A percentile compares a stretch with the other conserved stretches of the same genome.
Evolutionary conservation across 2,329 filamentous ascomycete genomes (phyloP).

Genomic region (Capronia coronata): DNA sequence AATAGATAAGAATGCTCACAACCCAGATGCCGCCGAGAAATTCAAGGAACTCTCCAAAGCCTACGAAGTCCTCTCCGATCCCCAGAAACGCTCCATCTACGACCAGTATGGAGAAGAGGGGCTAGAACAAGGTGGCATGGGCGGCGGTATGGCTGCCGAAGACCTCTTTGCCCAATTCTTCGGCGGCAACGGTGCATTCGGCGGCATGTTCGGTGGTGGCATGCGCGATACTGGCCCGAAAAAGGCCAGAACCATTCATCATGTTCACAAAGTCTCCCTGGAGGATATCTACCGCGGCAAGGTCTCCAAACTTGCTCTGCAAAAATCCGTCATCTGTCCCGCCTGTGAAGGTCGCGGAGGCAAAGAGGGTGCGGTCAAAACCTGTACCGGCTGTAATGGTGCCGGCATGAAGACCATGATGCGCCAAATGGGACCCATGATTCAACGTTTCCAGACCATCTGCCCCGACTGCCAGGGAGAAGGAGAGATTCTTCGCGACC

Average conservation of each 20-base stretch:
- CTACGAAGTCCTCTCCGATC: slow-evolving; percentile 88
- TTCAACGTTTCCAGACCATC: slow-evolving; percentile 98
- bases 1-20: slow-evolving; percentile 96
- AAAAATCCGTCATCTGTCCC: slow-evolving; percentile 94
- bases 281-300: slow-evolving; percentile 98
- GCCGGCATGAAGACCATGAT: slow-evolving; percentile 99
- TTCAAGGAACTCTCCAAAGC: slow-evolving; percentile 97
- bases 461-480: slow-evolving; percentile 98
- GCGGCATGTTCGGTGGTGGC: slow-evolving; percentile 71
- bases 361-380: slow-evolving; percentile 96
- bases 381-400: slow-evolving; percentile 83
- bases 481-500: slow-evolving; percentile 92
- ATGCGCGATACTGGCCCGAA: slow-evolving; percentile 75
- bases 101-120: slow-evolving; percentile 98
- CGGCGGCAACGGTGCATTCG: slow-evolving; percentile 62
- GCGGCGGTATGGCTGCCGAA: slow-evolving; percentile 89
- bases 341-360: slow-evolving; percentile 91
- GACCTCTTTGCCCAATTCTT: slow-evolving; percentile 98
- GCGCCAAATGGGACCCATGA: slow-evolving; percentile 99
- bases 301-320: slow-evolving; percentile 91
- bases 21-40: slow-evolving; percentile 88
- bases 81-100: slow-evolving; percentile 85
- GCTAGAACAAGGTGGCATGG: slow-evolving; percentile 76
- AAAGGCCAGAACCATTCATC: slow-evolving; percentile 92
- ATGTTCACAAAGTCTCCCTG: slow-evolving; percentile 95